Evolutionary conservation across 768 basidiomycete genomes (phyloP).

Genomic region (Inosperma sp.): DNA sequence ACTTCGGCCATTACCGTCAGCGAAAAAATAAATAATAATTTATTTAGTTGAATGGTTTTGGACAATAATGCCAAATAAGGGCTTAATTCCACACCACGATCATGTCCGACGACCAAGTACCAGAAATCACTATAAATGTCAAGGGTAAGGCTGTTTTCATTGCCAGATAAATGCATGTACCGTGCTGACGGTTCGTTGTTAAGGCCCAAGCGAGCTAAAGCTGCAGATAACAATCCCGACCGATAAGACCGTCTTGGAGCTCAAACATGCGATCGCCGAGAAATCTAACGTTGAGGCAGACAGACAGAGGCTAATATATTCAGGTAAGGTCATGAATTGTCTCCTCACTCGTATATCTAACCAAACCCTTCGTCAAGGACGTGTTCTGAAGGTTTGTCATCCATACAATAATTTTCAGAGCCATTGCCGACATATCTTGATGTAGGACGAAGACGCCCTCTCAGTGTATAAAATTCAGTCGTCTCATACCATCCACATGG

Average conservation of each 20-base stretch:
- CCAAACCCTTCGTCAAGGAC: slow-evolving; percentile 37
- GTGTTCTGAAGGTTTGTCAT: slow-evolving; percentile 61
- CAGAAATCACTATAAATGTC: slow-evolving; percentile 62
- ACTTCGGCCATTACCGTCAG: too few relatives aligned
- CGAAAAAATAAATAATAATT: too few relatives aligned
- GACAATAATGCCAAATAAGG: too few relatives aligned
- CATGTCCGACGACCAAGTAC: slow-evolving; percentile 47
- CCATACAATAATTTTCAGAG: not conserved
- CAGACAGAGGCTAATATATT: slow-evolving; percentile 88
- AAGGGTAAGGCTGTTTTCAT: slow-evolving; percentile 44
- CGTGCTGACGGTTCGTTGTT: not conserved
- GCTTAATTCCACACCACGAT: slow-evolving; percentile 26
- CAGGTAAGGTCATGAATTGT: slow-evolving; percentile 47
- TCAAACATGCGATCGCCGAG: slow-evolving; percentile 85
- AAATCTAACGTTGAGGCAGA: slow-evolving; percentile 85
- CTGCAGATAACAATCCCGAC: slow-evolving; percentile 77
- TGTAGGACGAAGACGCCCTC: slow-evolving; percentile 75
- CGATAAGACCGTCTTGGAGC: slow-evolving; percentile 82
- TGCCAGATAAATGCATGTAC: not conserved
- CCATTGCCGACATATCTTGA: not conserved
- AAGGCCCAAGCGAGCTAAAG: slow-evolving; percentile 90
- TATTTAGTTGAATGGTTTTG: too few relatives aligned
- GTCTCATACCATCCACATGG: slow-evolving; percentile 88
- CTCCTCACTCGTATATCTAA: not conserved
- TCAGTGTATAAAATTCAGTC: slow-evolving; percentile 88